phyloP scores from a whole-genome alignment of 2,329 filamentous ascomycete genomes.

The Penicillium polonicum region DNA sequence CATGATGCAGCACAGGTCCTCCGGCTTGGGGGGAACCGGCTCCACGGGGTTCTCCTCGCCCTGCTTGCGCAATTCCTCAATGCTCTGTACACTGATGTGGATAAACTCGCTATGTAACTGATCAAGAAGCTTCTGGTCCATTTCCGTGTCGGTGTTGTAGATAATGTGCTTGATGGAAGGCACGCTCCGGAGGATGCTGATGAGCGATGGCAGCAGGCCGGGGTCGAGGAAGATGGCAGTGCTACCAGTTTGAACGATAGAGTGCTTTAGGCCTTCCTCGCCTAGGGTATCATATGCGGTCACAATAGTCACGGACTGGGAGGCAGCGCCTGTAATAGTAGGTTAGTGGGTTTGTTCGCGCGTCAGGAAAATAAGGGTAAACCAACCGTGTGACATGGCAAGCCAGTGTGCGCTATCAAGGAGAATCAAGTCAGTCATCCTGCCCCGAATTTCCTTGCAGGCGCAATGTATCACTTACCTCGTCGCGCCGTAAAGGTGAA shows the following conservation, averaged over 20 bases:
- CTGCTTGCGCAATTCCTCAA: constrained; percentile 55
- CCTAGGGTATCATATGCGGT: constrained; percentile 94
- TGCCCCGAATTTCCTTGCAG: background rate
- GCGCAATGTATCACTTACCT: constrained; percentile 54
- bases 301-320: constrained; percentile 87
- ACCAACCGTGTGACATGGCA: constrained; percentile 68
- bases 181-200: constrained; percentile 54
- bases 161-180: constrained; percentile 58
- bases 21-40: constrained; percentile 67
- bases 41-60: constrained; percentile 67
- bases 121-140: constrained; percentile 54
- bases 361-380: background rate
- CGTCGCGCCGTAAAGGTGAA: constrained; percentile 84
- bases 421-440: constrained; percentile 16
- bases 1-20: constrained; percentile 79
- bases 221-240: constrained; percentile 86
- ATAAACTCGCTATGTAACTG: constrained; percentile 54
- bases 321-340: constrained; percentile 55
- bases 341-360: background rate
- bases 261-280: constrained; percentile 79
- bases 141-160: constrained; percentile 57
- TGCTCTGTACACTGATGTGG: constrained; percentile 54
- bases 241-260: constrained; percentile 75
- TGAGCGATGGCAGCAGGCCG: constrained; percentile 65
- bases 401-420: constrained; percentile 72